Evolutionary conservation across 345 rosid genomes (phyloP), one percentile per base, ranked within the genome.

Genomic region (Brassica cretica): DNA sequence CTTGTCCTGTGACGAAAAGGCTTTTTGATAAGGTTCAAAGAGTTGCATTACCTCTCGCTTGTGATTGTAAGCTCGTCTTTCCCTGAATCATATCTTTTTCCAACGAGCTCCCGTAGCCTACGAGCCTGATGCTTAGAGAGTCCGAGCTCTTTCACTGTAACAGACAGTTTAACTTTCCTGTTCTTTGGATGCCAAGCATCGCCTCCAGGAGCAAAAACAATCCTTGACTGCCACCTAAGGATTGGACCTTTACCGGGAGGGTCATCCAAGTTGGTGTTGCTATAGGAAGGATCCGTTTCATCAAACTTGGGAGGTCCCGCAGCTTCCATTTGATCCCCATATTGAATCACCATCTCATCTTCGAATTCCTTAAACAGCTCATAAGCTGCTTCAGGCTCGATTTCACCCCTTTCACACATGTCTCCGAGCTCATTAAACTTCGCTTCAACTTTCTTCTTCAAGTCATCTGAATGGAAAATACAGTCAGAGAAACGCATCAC

Each of bases 161-260:
- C 94, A 64, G 94, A 80, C 91, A 95, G 78, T 82, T 95, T 95
- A 15, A 91, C 96, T 82, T 89, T 89, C 82, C 97, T 84, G 85
- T 95, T 95, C 85, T 95, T 95, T 64, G 99, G 99, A 88, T 93
- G 98, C 99, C 99, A 93, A 0, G 97, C 92, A 82, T 93, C 97
- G n/a, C 97, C 99, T 53, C 97, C 97, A 11, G 99, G 97, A 71
- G 92, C 86, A 70, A 95, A 87, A 75, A 95, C 98, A 14, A 76
- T 87, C 72, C 98, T 86, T 70, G 99, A 90, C 76, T 85, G 82
- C 97, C 99, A 95, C 82, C 91, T 84, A 55, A 95, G 94, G 66
- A 95, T 86, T 8, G 99, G 98, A 35, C 98, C 99, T 78, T 88
- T 87, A 25, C 97, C 97, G 0, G 93, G 96, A 51, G 97, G 99